Evolutionary conservation across 2,329 filamentous ascomycete species (phyloP), one percentile per base, ranked within the genome.

Genomic region (Dendrostoma leiphaemia): DNA sequence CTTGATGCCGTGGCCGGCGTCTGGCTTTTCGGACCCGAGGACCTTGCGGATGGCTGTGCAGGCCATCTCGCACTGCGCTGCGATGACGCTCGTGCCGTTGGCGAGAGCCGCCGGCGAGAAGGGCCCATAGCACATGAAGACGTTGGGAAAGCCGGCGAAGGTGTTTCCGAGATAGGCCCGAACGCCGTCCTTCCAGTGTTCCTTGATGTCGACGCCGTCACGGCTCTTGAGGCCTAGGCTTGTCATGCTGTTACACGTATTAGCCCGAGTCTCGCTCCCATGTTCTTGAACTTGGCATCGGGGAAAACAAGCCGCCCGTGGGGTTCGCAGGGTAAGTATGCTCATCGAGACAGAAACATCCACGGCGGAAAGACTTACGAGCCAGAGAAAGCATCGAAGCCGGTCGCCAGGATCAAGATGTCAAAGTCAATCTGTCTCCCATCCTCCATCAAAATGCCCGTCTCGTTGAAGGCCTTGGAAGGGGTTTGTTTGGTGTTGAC

Each of bases 401-500:
- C 72, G 0, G 65, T 64, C 29, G 67, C 67, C n/a, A 66, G 59
- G 34, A 70, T 62, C 32, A 74, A 54, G 1, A 70, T 53, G 37
- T 73, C 71, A 1, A 76, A 57, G 10, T 73, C 69, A 15, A 71
- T 60, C 10, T 66, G 61, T 8, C 60, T 68, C 1, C 72, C 71
- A 31, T 75, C 70, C 1, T 66, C 51, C 1, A 71, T 68, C 15
- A 63, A 54, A 46, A 81, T 71, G 0, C 77, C 77, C 0, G 57
- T 67, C 3, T 64, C 62, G 0, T 67, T 72, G 24, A 79, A 69
- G 8, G 65, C 61, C 4, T 62, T 62, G 53, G 82, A 78, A 0
- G 73, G 68, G 3, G 70, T 73, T 8, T 68, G 61, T 10, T 72
- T 75, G 15, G 79, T 59, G 43, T 76, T 67, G 1, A 82, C 66